These are phyloP conservation scores for Yamadazyma kitorensis DNA, from an alignment of 805 yeast genomes.

Conservation along the genomic window DNA sequence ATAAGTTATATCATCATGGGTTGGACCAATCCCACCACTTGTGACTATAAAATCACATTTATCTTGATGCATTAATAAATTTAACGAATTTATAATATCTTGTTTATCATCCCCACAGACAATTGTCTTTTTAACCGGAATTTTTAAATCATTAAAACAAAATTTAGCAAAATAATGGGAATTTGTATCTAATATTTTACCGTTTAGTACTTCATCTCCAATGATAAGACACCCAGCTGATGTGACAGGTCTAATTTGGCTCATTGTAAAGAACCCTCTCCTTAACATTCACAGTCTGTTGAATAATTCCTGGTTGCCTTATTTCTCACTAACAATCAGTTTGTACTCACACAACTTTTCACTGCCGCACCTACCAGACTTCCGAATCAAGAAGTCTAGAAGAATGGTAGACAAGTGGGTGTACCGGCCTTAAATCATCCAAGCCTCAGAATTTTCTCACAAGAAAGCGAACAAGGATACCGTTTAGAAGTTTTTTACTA, in stretches of 20 bases:
- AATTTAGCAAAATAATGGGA: conserved; percentile 67
- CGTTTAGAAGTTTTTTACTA: no score
- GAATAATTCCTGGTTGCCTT: no score
- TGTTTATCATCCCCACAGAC: conserved; percentile 75
- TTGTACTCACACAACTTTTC: no score
- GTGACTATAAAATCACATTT: conserved; percentile 68
- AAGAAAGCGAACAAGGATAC: no score
- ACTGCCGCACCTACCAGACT: no score
- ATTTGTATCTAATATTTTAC: conserved; percentile 79
- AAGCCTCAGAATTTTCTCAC: no score
- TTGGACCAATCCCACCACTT: conserved; percentile 78
- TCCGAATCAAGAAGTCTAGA: no score
- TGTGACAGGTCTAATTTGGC: conserved; percentile 4
- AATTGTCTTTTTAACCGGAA: conserved; percentile 61
- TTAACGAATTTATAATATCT: conserved; percentile 58
- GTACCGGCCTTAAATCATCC: no score
- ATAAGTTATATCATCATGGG: conserved; percentile 89
- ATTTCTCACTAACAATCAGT: no score
- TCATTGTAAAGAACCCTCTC: no score
- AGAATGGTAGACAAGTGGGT: no score
- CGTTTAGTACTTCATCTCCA: conserved; percentile 87
- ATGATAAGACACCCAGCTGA: conserved; percentile 59
- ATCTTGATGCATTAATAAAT: conserved; percentile 38
- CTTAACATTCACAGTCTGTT: no score
- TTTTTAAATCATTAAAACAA: conserved; percentile 61